Conservation (phyloP, 495 filamentous ascomycete genomes). For the Penicillium herquei region DNA sequence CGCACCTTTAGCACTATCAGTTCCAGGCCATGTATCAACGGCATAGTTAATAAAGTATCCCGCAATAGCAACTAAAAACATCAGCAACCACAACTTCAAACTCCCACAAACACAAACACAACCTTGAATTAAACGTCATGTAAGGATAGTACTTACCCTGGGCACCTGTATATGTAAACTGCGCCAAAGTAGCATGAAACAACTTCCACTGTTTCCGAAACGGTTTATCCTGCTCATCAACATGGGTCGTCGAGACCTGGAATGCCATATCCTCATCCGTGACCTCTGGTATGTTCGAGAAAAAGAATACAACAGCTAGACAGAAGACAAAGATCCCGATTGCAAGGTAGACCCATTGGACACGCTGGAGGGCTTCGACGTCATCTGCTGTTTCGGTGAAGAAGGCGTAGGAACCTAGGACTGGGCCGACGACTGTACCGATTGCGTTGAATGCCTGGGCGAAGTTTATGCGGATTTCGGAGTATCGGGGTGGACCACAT, state of each 20-base stretch:
- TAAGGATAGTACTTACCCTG: constrained; percentile 42
- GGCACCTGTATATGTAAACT: constrained; percentile 72
- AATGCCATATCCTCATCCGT: constrained; percentile 58
- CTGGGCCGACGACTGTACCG: constrained; percentile 62
- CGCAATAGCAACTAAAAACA: constrained; percentile 55
- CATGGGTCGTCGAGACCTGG: constrained; percentile 46
- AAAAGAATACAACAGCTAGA: constrained; percentile 49
- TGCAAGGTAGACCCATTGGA: constrained; percentile 76
- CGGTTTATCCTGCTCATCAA: constrained; percentile 41
- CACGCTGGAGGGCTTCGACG: constrained; percentile 45
- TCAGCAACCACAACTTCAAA: background rate
- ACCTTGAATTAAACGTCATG: background rate
- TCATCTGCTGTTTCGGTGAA: constrained; percentile 56
- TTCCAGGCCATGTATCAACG: constrained; percentile 38
- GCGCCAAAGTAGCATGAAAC: constrained; percentile 61
- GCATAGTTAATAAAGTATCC: constrained; percentile 65
- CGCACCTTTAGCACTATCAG: constrained; percentile 41
- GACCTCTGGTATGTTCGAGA: constrained; percentile 52
- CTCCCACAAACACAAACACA: background rate
- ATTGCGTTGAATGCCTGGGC: constrained; percentile 69
- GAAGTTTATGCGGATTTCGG: constrained; percentile 61
- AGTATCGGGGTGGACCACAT: constrained; percentile 50
- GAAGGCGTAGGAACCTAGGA: constrained; percentile 68
- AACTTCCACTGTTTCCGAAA: constrained; percentile 54
- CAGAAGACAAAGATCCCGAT: constrained; percentile 70